Percentiles rank a stretch among this genome's conserved stretches.
Conservation (phyloP, 73 alveolate genomes). For the Paraurostyla sp. region DNA sequence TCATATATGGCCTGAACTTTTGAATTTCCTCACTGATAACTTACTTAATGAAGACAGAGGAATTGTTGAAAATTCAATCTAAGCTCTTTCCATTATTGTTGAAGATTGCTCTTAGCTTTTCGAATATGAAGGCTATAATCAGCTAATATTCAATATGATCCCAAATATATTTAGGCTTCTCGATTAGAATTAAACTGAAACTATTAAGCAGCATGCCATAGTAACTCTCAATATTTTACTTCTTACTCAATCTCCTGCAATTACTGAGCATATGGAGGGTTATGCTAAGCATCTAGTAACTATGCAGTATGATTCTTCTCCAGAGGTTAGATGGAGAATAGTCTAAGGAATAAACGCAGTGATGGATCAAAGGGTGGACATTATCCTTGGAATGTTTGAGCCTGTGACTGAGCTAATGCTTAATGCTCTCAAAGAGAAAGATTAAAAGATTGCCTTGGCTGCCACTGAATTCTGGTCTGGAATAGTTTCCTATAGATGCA, state of each 20-base stretch:
- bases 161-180: constrained; percentile 6
- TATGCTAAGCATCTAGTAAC: not conserved
- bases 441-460: constrained; percentile 74
- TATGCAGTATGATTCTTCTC: constrained; percentile 30
- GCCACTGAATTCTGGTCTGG: constrained; percentile 83
- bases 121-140: constrained; percentile 49
- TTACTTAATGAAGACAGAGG: not conserved
- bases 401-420: constrained; percentile 57
- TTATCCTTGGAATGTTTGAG: constrained; percentile 5
- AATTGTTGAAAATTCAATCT: constrained; percentile 44
- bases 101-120: constrained; percentile 58
- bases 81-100: constrained; percentile 51
- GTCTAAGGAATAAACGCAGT: constrained; percentile 65
- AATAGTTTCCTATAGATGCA: constrained; percentile 23
- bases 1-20: constrained; percentile 58
- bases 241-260: constrained; percentile 29
- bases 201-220: constrained; percentile 4
- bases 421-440: constrained; percentile 59
- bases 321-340: constrained; percentile 49
- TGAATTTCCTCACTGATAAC: constrained; percentile 35
- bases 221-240: not conserved
- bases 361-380: constrained; percentile 52
- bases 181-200: not conserved
- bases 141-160: not conserved
- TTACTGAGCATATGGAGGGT: not conserved